A percentile compares a stretch with the other conserved stretches of the same genome.
phyloP scores from a whole-genome alignment of 306 rosid genomes.

The Prunus fruticosa region DNA sequence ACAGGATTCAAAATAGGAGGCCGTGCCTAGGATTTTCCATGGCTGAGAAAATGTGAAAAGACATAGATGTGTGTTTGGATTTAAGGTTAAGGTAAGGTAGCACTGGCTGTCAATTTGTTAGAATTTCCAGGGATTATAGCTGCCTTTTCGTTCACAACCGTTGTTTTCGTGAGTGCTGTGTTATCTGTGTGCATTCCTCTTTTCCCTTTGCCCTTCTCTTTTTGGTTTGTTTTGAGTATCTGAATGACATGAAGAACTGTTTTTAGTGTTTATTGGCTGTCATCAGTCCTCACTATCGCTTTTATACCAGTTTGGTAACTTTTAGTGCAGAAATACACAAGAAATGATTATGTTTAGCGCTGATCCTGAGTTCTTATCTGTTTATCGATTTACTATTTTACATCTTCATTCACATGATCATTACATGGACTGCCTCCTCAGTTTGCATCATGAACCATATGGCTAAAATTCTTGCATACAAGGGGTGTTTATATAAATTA shows the following conservation, averaged over 20 bases:
- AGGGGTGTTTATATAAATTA: neutral
- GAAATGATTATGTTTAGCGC: neutral
- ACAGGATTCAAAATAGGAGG: constrained; percentile 36
- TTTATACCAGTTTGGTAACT: neutral
- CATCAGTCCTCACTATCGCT: neutral
- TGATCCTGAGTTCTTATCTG: neutral
- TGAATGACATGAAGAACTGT: constrained; percentile 11
- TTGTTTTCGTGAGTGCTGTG: constrained; percentile 18
- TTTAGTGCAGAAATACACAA: neutral
- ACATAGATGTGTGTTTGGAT: constrained; percentile 9
- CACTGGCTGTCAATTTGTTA: constrained; percentile 31
- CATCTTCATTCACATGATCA: neutral
- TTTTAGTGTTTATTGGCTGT: constrained; percentile 1
- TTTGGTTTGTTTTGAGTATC: constrained; percentile 12
- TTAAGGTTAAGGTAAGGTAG: constrained; percentile 16
- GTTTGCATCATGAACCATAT: neutral
- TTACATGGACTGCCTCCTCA: neutral
- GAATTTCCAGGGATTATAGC: constrained; percentile 11
- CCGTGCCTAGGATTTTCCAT: constrained; percentile 23
- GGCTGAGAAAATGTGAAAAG: constrained; percentile 10
- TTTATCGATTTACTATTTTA: neutral
- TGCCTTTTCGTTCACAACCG: neutral
- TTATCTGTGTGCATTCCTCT: constrained; percentile 15
- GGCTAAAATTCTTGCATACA: too few species aligned
- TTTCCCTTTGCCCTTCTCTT: neutral